phyloP scores from a whole-genome alignment of 129 eudicot species.

The Flaveria trinervia region DNA sequence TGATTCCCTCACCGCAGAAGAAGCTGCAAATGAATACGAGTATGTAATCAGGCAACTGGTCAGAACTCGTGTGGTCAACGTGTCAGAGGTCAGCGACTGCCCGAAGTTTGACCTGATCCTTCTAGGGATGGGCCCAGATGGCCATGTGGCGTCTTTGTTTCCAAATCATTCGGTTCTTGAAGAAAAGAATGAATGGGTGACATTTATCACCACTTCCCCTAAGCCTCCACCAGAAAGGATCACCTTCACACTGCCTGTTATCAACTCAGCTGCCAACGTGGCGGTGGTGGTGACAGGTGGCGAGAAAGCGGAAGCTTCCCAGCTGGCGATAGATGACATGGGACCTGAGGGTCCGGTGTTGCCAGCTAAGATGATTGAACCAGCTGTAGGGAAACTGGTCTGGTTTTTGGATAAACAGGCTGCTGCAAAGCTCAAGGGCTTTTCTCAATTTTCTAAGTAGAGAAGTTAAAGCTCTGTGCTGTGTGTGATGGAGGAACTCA shows the following conservation, averaged over 20 bases:
- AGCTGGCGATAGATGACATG: slow-evolving; percentile 48
- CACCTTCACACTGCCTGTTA: slow-evolving; percentile 79
- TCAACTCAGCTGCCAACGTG: slow-evolving; percentile 84
- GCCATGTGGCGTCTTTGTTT: slow-evolving; percentile 83
- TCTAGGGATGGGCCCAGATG: slow-evolving; percentile 83
- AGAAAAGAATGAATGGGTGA: slow-evolving; percentile 74
- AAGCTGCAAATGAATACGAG: slow-evolving; percentile 81
- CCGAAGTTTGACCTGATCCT: slow-evolving; percentile 84
- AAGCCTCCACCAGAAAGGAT: slow-evolving; percentile 87
- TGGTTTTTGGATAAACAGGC: slow-evolving; percentile 87
- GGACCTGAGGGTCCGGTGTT: slow-evolving; percentile 47
- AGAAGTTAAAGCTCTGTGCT: slow-evolving; percentile 34
- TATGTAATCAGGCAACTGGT: slow-evolving; percentile 82
- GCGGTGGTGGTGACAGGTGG: slow-evolving; percentile 71
- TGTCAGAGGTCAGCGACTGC: slow-evolving; percentile 75
- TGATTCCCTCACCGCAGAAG: slow-evolving; percentile 68
- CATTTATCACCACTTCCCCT: slow-evolving; percentile 71
- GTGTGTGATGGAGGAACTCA: slow-evolving; percentile 36
- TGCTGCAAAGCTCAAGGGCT: slow-evolving; percentile 64
- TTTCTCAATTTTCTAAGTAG: slow-evolving; percentile 49
- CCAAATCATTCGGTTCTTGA: slow-evolving; percentile 65
- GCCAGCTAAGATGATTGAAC: slow-evolving; percentile 85
- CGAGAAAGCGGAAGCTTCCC: slow-evolving; percentile 67
- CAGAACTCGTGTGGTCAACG: slow-evolving; percentile 71
- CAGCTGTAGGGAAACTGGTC: slow-evolving; percentile 69